These are phyloP conservation scores for Metarhizium brunneum DNA, from an alignment of 2,329 filamentous ascomycete species.

Conservation along the genomic window DNA sequence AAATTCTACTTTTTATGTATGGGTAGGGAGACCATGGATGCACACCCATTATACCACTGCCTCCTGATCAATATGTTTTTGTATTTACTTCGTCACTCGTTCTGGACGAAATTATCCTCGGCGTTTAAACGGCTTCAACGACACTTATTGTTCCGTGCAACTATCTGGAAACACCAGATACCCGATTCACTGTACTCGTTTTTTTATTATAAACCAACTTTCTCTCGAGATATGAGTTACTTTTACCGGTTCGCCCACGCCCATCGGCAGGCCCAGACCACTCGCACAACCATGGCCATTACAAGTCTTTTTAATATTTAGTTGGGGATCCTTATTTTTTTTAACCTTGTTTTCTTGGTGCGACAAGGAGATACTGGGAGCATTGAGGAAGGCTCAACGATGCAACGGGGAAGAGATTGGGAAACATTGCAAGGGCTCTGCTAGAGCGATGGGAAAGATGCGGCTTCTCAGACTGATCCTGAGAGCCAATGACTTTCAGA, in stretches of 20 bases:
- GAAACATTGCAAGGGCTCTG: not conserved
- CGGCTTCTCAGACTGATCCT: not conserved
- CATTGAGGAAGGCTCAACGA: not conserved
- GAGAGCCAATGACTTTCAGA: not conserved
- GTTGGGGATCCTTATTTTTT: not conserved
- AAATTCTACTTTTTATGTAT: slow-evolving; percentile 5
- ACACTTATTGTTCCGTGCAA: not conserved
- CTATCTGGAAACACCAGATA: not conserved
- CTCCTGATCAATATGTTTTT: not conserved
- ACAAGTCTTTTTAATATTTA: slow-evolving; percentile 8
- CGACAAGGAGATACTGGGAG: not conserved
- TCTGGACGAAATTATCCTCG: slow-evolving; percentile 6
- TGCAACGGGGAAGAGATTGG: not conserved
- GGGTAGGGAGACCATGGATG: slow-evolving; percentile 5
- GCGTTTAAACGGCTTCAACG: slow-evolving; percentile 8
- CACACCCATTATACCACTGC: slow-evolving; percentile 3
- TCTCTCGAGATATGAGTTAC: not conserved
- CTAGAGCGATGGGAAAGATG: not conserved
- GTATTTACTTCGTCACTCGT: not conserved
- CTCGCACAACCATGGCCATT: not conserved
- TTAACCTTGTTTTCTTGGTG: not conserved
- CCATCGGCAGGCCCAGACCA: not conserved
- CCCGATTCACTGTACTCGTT: not conserved
- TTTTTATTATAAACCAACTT: not conserved
- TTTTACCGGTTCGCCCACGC: not conserved